Evolutionary conservation across 2,329 filamentous ascomycete genomes (phyloP), one percentile per base, ranked within the genome.

Genomic region (Colletotrichum sp.): DNA sequence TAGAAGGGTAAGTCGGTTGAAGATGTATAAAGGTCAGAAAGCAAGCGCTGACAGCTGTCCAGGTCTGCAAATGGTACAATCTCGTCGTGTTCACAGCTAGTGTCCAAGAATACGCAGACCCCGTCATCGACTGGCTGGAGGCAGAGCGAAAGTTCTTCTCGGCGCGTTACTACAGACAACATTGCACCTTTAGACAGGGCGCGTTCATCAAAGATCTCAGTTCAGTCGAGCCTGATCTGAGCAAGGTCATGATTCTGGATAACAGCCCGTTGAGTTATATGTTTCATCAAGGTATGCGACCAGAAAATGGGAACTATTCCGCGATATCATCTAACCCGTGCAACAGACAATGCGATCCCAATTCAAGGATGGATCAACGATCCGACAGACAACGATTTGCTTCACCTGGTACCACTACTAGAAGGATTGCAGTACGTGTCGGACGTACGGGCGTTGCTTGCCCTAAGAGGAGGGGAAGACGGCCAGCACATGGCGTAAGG

Each of bases 331-430:
- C 57, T 72, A 51, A 70, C 61, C 36, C 6, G 70, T 59, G 62
- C 62, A 16, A 15, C 8, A 99, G 97, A 99, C 84, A 99, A 99
- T 86, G 97, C 97, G 65, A 98, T 99, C 80, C 97, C 97, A 5
- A 98, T 99, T 81, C 96, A 98, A 86, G 97, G 97, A 81, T 99
- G 97, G 97, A 98, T 99, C 85, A 98, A 93, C 83, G 97, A 99
- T 85, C 97, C 97, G 27, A 98, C 97, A 31, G 97, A 99, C 85
- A 97, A 96, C 82, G 96, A 98, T 81, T 88, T 99, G 77, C 89
- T 98, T 83, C 95, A 98, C 83, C 89, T 99, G 74, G 92, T 99
- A 72, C 97, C 97, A 36, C 88, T 98, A 79, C 88, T 99, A 58
- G 97, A 99, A 85, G 97, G 95, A 21, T 86, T 99, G 80, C 97